Evolutionary conservation across 768 basidiomycete species (phyloP), one percentile per base, ranked within the genome.

Genomic region (Tricholoma sp.): DNA sequence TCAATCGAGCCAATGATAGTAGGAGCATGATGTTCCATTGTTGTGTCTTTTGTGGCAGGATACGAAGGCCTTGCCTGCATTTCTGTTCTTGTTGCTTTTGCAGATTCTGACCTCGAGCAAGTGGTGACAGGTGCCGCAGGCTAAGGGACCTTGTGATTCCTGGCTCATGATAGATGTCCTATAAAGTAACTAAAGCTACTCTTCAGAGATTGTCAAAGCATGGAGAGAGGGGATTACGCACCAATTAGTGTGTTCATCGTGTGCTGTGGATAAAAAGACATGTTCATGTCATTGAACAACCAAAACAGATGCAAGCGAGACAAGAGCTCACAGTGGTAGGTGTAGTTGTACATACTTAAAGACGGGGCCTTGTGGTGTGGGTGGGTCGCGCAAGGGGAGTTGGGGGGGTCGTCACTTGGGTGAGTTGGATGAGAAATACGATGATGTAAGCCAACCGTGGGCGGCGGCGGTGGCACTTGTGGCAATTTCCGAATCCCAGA

Each of bases 401-500:
- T 16, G 37, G 14, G 37, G 37, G 37, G 43, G 41, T 43, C 41
- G 8, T 43, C 18, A 18, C 19, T 43, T 43, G 41, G 41, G 41
- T 43, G 41, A 39, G 41, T 19, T 18, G 41, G 41, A 43, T 6
- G 18, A 43, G 41, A 19, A 43, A 43, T 19, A 16, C 14, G 14
- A 19, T 43, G 41, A 43, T 43, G 43, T 45, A 45, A 22, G 43
- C 19, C 43, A 22, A 9, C 21, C 21, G 18, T 32, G 6, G 22
- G 32, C 18, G 18, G 50, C 8, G 35, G 31, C 22, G 32, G 50
- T 34, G 31, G 32, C 32, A 52, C 50, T 35, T 32, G 31, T 52
- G 50, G 50, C 18, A 52, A 52, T 52, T 52, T 35, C 50, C 35
- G 8, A 52, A 34, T 34, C 50, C 50, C 32, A 10, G 50, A 52